Conservation (phyloP, 257 asterid genomes). For the Dorcoceras hygrometricum region DNA sequence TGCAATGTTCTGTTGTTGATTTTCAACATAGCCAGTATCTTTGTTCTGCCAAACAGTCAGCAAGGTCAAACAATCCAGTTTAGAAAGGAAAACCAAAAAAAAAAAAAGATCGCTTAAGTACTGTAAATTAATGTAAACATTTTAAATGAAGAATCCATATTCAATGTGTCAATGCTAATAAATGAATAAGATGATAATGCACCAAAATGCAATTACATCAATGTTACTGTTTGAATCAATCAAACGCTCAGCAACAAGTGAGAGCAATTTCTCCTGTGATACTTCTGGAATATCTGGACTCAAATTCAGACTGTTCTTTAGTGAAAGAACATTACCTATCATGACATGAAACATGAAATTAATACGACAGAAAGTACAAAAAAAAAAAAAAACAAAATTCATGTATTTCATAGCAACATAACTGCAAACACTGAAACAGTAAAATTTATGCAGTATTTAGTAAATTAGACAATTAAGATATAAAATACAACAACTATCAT, state of each 20-base stretch:
- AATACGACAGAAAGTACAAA: conserved; percentile 12
- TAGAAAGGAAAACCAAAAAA: conserved; percentile 25
- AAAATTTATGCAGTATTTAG: background rate
- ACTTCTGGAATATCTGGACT: conserved; percentile 85
- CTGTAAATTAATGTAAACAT: conserved; percentile 2
- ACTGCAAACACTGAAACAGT: background rate
- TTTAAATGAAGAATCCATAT: conserved; percentile 2
- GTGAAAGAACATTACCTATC: conserved; percentile 77
- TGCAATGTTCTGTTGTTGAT: conserved; percentile 84
- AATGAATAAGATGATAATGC: conserved; percentile 17
- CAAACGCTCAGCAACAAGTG: conserved; percentile 85
- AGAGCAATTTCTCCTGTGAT: conserved; percentile 86
- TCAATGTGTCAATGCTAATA: background rate
- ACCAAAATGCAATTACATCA: conserved; percentile 42
- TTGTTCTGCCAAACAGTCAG: conserved; percentile 52
- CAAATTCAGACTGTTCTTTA: conserved; percentile 73
- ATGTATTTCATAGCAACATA: background rate
- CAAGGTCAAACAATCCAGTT: conserved; percentile 26
- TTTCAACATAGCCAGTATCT: conserved; percentile 72
- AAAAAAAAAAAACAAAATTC: conserved; percentile 1
- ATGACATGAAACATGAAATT: conserved; percentile 25
- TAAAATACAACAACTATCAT: background rate
- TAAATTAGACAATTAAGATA: background rate
- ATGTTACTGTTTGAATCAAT: conserved; percentile 67
- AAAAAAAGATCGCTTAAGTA: conserved; percentile 12